A percentile compares a stretch with the other conserved stretches of the same genome.
phyloP scores from a whole-genome alignment of 2,329 filamentous ascomycete species.

The Trichoderma semiorbis region DNA sequence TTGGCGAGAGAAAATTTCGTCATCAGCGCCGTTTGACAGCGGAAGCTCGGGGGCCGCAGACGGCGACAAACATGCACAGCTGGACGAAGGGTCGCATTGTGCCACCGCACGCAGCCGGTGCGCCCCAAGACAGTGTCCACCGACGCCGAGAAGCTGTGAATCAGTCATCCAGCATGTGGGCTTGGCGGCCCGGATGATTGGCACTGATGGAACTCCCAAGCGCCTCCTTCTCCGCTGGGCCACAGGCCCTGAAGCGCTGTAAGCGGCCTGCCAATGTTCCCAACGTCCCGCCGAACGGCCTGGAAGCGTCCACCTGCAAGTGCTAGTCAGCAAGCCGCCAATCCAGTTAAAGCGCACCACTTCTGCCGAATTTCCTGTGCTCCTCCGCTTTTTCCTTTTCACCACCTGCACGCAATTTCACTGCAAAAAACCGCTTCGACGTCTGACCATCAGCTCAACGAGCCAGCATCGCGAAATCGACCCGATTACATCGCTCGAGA shows the following conservation, averaged over 20 bases:
- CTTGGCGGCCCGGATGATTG: constrained; percentile 15
- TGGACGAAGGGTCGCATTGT: not conserved
- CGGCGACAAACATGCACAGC: not conserved
- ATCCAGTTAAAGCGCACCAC: not conserved
- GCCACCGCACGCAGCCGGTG: not conserved
- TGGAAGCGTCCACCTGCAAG: not conserved
- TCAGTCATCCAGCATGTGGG: not conserved
- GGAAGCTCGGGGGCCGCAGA: constrained; percentile 7
- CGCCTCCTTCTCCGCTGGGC: not conserved
- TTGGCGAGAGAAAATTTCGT: constrained; percentile 3
- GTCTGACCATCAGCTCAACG: not conserved
- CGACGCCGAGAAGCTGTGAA: not conserved
- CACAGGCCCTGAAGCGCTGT: constrained; percentile 8
- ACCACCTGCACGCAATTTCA: not conserved
- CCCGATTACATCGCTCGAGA: not conserved
- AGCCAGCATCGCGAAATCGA: not conserved
- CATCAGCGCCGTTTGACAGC: not conserved
- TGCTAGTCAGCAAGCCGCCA: constrained; percentile 1
- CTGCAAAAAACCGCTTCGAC: not conserved
- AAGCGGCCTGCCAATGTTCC: not conserved
- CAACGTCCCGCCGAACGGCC: not conserved
- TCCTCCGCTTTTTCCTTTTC: not conserved
- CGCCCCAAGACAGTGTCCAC: not conserved
- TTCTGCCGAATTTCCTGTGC: not conserved
- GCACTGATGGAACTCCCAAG: not conserved